These are phyloP conservation scores for Trypethelium eluteriae DNA, from an alignment of 495 filamentous ascomycete genomes.

Conservation along the genomic window DNA sequence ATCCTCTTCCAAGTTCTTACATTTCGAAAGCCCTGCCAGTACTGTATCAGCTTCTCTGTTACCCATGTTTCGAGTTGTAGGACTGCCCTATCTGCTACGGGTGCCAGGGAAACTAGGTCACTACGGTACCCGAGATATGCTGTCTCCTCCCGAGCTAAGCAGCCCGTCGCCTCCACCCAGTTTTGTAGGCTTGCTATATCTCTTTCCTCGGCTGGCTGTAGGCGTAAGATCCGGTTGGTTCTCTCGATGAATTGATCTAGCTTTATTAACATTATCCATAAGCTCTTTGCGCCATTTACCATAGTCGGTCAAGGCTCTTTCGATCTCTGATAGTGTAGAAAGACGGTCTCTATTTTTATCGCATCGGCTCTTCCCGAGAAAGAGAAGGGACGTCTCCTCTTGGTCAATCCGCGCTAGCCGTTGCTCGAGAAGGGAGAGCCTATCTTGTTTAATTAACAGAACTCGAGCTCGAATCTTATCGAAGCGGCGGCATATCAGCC, in stretches of 20 bases:
- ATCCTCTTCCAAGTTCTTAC: too few species aligned
- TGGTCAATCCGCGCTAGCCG: constrained; percentile 31
- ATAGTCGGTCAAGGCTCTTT: background rate
- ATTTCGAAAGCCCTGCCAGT: constrained; percentile 25
- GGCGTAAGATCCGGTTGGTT: background rate
- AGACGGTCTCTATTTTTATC: constrained; percentile 30
- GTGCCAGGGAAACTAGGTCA: constrained; percentile 27
- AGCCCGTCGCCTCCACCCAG: constrained; percentile 28
- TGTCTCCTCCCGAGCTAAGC: constrained; percentile 30
- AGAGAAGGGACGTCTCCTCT: constrained; percentile 27
- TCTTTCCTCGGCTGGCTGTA: background rate
- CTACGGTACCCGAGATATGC: constrained; percentile 25
- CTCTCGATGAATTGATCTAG: background rate
- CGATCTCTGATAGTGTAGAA: constrained; percentile 20
- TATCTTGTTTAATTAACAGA: constrained; percentile 30
- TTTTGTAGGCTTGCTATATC: constrained; percentile 30
- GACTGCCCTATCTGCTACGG: background rate
- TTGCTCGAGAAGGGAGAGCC: constrained; percentile 31
- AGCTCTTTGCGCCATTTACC: background rate
- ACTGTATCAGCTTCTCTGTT: constrained; percentile 27
- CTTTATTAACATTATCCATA: background rate
- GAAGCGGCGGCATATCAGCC: constrained; percentile 13
- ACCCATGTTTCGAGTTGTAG: constrained; percentile 28
- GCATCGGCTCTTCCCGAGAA: constrained; percentile 30
- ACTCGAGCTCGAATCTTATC: constrained; percentile 25